Evolutionary conservation across 208 protist species (phyloP).

Genomic region (Porcisia hertigi): DNA sequence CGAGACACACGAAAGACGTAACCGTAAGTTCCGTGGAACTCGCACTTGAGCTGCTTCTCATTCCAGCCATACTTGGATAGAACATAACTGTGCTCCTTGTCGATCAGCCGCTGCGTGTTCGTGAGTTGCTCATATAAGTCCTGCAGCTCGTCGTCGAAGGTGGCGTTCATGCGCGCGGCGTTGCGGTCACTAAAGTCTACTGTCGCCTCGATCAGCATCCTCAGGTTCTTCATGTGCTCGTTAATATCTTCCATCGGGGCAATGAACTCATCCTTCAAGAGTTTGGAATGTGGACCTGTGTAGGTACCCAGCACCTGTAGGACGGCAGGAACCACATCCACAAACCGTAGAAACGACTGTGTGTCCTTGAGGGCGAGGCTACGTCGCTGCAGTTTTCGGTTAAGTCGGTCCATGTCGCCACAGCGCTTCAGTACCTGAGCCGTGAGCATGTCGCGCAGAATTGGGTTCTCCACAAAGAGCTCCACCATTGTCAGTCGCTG

Average conservation of each 20-base stretch:
- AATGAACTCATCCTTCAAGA: conserved; percentile 85
- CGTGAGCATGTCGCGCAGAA: conserved; percentile 82
- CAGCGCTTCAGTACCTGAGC: conserved; percentile 88
- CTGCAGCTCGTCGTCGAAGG: conserved; percentile 94
- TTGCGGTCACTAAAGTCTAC: conserved; percentile 84
- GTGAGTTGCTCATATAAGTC: conserved; percentile 77
- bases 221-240: conserved; percentile 80
- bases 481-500: conserved; percentile 94
- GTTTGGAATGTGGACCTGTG: conserved; percentile 62
- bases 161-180: conserved; percentile 86
- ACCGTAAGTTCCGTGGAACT: conserved; percentile 86
- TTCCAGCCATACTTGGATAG: conserved; percentile 77
- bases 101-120: conserved; percentile 64
- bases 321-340: conserved; percentile 63
- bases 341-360: conserved; percentile 85
- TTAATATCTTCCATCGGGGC: conserved; percentile 86
- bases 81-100: conserved; percentile 71
- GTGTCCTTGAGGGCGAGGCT: conserved; percentile 87
- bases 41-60: conserved; percentile 91
- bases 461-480: conserved; percentile 87
- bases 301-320: conserved; percentile 72
- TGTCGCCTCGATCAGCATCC: conserved; percentile 78
- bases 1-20: conserved; percentile 92
- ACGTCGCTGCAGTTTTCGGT: conserved; percentile 90
- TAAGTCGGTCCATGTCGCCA: conserved; percentile 93